A percentile compares a stretch with the other conserved stretches of the same genome.
phyloP scores from a whole-genome alignment of 305 asterid genomes.

The Stenogyne calaminthoides region DNA sequence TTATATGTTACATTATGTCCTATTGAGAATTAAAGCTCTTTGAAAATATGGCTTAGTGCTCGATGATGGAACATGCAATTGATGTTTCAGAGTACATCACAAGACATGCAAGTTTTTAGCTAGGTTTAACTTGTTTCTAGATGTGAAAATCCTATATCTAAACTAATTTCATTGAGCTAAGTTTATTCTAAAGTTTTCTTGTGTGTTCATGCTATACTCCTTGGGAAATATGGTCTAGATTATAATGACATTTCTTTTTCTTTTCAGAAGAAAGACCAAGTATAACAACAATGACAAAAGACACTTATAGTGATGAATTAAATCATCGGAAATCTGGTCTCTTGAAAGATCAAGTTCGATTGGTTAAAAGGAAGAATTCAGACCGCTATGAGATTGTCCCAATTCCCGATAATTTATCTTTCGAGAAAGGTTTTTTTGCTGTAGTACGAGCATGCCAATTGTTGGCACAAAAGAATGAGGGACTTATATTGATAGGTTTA shows the following conservation, averaged over 20 bases:
- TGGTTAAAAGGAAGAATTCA: slow-evolving; percentile 78
- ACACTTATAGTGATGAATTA: slow-evolving; percentile 44
- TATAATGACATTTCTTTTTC: slow-evolving; percentile 16
- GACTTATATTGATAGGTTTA: slow-evolving; percentile 76
- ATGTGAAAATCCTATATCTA: slow-evolving; percentile 2
- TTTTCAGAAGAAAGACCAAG: slow-evolving; percentile 38
- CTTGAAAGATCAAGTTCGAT: slow-evolving; percentile 89
- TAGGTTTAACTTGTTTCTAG: slow-evolving; percentile 15
- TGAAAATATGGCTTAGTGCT: background rate
- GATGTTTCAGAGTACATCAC: slow-evolving; percentile 3
- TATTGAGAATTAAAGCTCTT: slow-evolving; percentile 6
- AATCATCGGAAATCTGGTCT: slow-evolving; percentile 71
- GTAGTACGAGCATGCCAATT: slow-evolving; percentile 91
- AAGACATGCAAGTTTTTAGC: slow-evolving; percentile 5
- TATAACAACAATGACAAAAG: slow-evolving; percentile 52
- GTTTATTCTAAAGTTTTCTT: slow-evolving; percentile 13
- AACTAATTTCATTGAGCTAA: background rate
- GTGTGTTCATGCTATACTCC: slow-evolving; percentile 7
- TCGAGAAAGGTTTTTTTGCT: slow-evolving; percentile 97
- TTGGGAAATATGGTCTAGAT: background rate
- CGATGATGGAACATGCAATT: background rate
- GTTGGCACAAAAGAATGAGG: slow-evolving; percentile 86
- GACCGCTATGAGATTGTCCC: slow-evolving; percentile 77
- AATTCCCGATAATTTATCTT: slow-evolving; percentile 77
- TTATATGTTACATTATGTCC: background rate